These are phyloP conservation scores for Malus sieversii DNA, from an alignment of 306 rosid genomes.

Conservation along the genomic window DNA sequence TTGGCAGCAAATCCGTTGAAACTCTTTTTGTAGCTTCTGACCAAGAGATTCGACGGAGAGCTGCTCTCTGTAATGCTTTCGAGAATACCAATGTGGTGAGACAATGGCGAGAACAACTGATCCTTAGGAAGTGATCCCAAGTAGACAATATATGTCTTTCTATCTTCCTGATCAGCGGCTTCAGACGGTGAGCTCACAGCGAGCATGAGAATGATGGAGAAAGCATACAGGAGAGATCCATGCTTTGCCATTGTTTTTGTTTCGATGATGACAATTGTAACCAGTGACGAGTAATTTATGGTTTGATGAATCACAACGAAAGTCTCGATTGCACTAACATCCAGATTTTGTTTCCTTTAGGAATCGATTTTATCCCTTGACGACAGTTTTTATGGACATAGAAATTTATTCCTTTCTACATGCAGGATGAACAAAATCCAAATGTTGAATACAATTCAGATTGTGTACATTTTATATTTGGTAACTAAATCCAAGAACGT, in stretches of 20 bases:
- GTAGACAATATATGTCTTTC: background rate
- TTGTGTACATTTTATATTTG: background rate
- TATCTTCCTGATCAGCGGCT: background rate
- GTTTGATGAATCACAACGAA: background rate
- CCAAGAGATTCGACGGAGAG: background rate
- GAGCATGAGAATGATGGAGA: background rate
- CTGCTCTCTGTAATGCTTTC: background rate
- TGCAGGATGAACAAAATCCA: background rate
- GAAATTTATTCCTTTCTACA: background rate
- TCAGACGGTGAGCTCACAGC: background rate
- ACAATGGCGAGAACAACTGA: background rate
- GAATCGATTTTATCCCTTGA: background rate
- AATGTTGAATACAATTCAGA: background rate
- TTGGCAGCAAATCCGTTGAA: slow-evolving; percentile 19
- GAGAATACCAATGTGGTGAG: background rate
- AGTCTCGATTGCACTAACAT: background rate
- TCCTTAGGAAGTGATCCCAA: background rate
- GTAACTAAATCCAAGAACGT: no score
- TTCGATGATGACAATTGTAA: no score
- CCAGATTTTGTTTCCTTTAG: background rate
- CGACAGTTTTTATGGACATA: background rate
- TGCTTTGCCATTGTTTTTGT: background rate
- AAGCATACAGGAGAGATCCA: background rate
- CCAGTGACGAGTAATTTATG: no score
- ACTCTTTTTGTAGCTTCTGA: slow-evolving; percentile 8